phyloP scores from a whole-genome alignment of 306 rosid genomes.

The Cicer pinnatifidum region DNA sequence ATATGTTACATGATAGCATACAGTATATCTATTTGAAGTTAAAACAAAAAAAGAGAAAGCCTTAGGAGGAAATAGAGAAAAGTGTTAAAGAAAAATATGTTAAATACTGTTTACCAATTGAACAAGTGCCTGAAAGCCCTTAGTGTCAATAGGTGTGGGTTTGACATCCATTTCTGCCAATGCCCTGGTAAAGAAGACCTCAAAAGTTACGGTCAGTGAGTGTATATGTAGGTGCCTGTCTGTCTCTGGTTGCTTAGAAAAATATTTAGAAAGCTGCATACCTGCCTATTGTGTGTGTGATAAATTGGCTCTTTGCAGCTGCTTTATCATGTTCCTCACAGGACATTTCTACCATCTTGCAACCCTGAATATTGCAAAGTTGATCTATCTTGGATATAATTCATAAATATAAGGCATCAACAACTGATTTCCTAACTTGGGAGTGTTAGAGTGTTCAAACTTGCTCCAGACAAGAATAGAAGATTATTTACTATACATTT shows the following conservation, averaged over 20 bases:
- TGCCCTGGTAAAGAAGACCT: conserved; percentile 44
- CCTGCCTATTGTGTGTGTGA: conserved; percentile 76
- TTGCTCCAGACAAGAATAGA: too few relatives aligned
- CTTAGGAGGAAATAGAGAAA: background rate
- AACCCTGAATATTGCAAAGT: conserved; percentile 50
- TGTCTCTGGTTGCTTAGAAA: background rate
- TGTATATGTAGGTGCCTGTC: background rate
- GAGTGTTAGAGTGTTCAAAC: too few relatives aligned
- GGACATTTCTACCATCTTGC: conserved; percentile 67
- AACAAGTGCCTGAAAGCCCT: conserved; percentile 58
- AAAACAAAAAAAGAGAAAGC: background rate
- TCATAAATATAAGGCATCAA: conserved; percentile 5
- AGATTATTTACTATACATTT: too few relatives aligned
- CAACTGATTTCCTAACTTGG: background rate
- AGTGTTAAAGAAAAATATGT: background rate
- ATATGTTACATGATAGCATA: conserved; percentile 15
- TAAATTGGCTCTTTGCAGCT: conserved; percentile 70
- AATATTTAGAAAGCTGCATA: conserved; percentile 20
- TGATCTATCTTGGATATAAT: background rate
- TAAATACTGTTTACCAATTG: conserved; percentile 54
- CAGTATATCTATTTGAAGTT: background rate
- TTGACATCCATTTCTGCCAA: conserved; percentile 59
- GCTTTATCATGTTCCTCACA: conserved; percentile 71
- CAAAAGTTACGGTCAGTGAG: conserved; percentile 15
- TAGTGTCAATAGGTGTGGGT: conserved; percentile 62